These are phyloP conservation scores for Monilinia fructigena DNA, from an alignment of 2,329 filamentous ascomycete genomes.

Conservation along the genomic window DNA sequence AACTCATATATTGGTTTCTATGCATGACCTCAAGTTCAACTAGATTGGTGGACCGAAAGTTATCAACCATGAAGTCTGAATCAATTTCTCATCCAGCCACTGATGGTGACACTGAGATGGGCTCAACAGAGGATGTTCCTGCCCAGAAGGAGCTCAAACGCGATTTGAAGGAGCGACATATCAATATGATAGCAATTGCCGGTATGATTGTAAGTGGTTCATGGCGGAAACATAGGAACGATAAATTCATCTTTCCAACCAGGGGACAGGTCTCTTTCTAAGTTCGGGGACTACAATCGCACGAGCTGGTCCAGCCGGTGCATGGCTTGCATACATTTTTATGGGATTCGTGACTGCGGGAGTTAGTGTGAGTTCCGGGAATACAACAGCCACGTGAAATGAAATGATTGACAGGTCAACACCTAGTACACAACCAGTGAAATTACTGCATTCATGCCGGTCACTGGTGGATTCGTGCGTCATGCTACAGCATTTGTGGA, in stretches of 20 bases:
- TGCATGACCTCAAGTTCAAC: conserved; percentile 3
- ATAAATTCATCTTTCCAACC: not conserved
- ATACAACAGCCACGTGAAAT: not conserved
- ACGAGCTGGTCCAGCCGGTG: conserved; percentile 49
- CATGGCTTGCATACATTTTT: conserved; percentile 45
- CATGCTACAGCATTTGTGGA: conserved; percentile 43
- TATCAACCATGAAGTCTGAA: conserved; percentile 13
- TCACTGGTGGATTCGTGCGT: conserved; percentile 45
- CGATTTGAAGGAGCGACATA: conserved; percentile 48
- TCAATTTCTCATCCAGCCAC: not conserved
- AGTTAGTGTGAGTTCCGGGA: conserved; percentile 44
- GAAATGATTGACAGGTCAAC: not conserved
- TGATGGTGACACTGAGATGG: conserved; percentile 5
- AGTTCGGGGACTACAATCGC: conserved; percentile 49
- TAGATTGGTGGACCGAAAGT: not conserved
- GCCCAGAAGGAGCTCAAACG: conserved; percentile 43
- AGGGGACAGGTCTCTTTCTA: conserved; percentile 54
- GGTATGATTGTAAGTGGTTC: conserved; percentile 53
- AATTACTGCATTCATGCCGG: conserved; percentile 46
- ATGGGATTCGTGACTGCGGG: conserved; percentile 51
- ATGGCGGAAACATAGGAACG: conserved; percentile 37
- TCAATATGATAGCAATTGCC: conserved; percentile 46
- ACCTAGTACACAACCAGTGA: conserved; percentile 14
- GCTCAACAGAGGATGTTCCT: conserved; percentile 16
- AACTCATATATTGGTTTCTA: not conserved